Conservation (phyloP, 2,329 filamentous ascomycete genomes). For the Thielaviopsis punctulata region DNA sequence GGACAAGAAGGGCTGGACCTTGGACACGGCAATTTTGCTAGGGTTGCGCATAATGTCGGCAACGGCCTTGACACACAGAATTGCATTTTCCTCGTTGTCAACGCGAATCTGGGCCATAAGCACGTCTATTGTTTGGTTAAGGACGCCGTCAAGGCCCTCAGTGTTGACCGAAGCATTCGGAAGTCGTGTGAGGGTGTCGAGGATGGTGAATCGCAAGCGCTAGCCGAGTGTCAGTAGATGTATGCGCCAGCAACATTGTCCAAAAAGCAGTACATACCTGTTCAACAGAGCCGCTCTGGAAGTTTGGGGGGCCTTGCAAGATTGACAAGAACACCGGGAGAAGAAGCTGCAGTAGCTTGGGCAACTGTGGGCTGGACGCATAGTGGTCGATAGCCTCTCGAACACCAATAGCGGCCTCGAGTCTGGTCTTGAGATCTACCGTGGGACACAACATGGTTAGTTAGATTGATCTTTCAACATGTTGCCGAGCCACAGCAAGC, state of each 20-base stretch:
- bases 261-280: conserved; percentile 46
- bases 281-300: conserved; percentile 76
- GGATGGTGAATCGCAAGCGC: conserved; percentile 81
- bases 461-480: not conserved
- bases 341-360: conserved; percentile 66
- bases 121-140: conserved; percentile 74
- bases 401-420: conserved; percentile 67
- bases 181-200: conserved; percentile 86
- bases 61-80: conserved; percentile 94
- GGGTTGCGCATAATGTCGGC: conserved; percentile 95
- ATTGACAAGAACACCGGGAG: conserved; percentile 82
- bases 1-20: conserved; percentile 76
- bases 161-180: conserved; percentile 51
- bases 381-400: conserved; percentile 87
- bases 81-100: conserved; percentile 97
- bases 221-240: conserved; percentile 20
- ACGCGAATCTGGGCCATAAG: conserved; percentile 74
- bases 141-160: conserved; percentile 76
- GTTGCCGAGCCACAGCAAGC: not conserved
- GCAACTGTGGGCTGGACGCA: conserved; percentile 59
- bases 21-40: conserved; percentile 56
- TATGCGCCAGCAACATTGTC: not conserved
- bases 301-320: conserved; percentile 70
- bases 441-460: not conserved
- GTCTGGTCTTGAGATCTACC: conserved; percentile 44